These are phyloP conservation scores for Exophiala oligosperma DNA, from an alignment of 2,329 filamentous ascomycete genomes.

Conservation along the genomic window DNA sequence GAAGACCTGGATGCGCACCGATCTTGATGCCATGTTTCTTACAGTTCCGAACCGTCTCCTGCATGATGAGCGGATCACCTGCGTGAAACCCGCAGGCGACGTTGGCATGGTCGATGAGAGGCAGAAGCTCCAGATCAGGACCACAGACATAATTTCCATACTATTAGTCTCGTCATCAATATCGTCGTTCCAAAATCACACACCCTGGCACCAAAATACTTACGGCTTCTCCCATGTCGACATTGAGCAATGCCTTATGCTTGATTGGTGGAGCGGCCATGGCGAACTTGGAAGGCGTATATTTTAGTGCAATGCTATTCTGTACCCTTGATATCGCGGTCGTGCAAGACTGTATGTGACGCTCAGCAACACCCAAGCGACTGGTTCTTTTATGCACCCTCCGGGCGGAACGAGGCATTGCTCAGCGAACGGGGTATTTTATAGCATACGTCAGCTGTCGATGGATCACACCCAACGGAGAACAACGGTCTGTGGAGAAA, in stretches of 20 bases:
- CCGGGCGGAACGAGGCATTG: too few species aligned
- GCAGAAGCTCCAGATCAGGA: constrained; percentile 62
- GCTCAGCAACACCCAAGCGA: background rate
- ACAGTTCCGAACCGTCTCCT: constrained; percentile 58
- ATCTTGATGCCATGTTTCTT: constrained; percentile 58
- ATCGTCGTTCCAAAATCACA: background rate
- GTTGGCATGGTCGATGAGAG: constrained; percentile 63
- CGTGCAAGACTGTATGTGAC: too few species aligned
- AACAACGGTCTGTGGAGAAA: background rate
- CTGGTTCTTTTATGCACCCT: too few species aligned
- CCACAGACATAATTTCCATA: constrained; percentile 51
- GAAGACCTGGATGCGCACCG: constrained; percentile 65
- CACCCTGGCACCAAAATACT: background rate
- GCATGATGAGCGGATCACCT: constrained; percentile 65
- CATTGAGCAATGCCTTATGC: constrained; percentile 52
- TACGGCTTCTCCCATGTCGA: constrained; percentile 48
- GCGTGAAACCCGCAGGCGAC: constrained; percentile 62
- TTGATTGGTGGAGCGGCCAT: constrained; percentile 44
- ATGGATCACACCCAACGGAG: background rate
- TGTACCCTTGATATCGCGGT: background rate
- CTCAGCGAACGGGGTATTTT: background rate
- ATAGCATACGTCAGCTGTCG: background rate
- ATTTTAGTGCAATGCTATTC: background rate
- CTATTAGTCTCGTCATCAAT: constrained; percentile 17
- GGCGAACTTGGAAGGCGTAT: background rate